Evolutionary conservation across 169 alveolate species (phyloP).

Genomic region (Cryptosporidium tyzzeri): DNA sequence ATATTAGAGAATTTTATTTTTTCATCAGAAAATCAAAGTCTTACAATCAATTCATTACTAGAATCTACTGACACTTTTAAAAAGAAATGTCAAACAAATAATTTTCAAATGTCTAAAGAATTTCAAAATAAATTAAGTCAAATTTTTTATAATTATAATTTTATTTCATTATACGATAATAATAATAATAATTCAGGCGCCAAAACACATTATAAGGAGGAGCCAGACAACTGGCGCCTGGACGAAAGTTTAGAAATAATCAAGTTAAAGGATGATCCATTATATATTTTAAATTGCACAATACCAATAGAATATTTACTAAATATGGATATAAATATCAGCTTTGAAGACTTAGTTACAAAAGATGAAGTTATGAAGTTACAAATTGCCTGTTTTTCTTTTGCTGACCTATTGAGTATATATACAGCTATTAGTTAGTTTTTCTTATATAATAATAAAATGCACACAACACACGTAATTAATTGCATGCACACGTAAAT

Average conservation of each 20-base stretch:
- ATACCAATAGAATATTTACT: conserved; percentile 20
- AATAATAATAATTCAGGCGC: neutral
- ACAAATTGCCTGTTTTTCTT: conserved; percentile 35
- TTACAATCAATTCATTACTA: neutral
- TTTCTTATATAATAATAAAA: neutral
- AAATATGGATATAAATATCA: neutral
- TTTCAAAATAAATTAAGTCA: neutral
- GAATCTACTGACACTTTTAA: neutral
- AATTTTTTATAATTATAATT: conserved; percentile 12
- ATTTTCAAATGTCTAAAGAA: neutral
- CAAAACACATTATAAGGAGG: neutral
- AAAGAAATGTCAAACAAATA: neutral
- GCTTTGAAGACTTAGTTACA: neutral
- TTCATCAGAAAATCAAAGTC: neutral
- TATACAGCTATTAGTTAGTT: conserved; percentile 29
- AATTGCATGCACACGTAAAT: conserved; percentile 10
- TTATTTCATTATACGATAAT: neutral
- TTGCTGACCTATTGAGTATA: conserved; percentile 39
- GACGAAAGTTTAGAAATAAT: neutral
- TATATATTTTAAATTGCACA: conserved; percentile 36
- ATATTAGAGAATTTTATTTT: neutral
- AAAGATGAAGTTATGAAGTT: conserved; percentile 10
- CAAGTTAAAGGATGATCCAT: neutral
- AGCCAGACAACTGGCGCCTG: neutral
- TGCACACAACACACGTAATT: neutral